These are phyloP conservation scores for Solanum chaucha DNA, from an alignment of 257 asterid genomes.

Conservation along the genomic window DNA sequence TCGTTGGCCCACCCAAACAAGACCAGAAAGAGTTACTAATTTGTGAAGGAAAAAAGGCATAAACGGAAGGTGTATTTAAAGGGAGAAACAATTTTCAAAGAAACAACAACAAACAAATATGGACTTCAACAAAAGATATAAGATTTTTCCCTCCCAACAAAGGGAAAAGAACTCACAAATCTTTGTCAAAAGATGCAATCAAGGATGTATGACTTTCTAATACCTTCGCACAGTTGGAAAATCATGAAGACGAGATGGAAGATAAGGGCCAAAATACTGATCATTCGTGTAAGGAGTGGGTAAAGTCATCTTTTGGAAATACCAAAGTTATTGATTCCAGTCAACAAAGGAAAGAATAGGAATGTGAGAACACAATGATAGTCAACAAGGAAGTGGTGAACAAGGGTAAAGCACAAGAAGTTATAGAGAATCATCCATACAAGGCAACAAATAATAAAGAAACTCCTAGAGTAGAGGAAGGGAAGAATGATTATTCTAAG, in stretches of 20 bases:
- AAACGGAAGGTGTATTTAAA: no score
- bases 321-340: not conserved
- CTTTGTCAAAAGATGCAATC: not conserved
- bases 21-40: not conserved
- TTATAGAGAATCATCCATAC: not conserved
- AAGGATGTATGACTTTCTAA: not conserved
- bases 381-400: not conserved
- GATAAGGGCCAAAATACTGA: not conserved
- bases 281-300: not conserved
- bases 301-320: not conserved
- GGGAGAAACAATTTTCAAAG: no score
- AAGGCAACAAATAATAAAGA: no score
- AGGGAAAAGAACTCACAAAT: not conserved
- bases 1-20: not conserved
- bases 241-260: not conserved
- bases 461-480: no score
- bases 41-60: not conserved
- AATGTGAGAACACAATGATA: not conserved
- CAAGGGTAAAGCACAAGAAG: not conserved
- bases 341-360: not conserved
- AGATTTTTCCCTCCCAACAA: not conserved
- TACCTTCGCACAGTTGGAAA: no score
- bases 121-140: no score
- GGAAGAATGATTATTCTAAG: no score
- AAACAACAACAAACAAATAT: no score